Conservation (phyloP, 306 rosid genomes). For the Quercus mongolica region DNA sequence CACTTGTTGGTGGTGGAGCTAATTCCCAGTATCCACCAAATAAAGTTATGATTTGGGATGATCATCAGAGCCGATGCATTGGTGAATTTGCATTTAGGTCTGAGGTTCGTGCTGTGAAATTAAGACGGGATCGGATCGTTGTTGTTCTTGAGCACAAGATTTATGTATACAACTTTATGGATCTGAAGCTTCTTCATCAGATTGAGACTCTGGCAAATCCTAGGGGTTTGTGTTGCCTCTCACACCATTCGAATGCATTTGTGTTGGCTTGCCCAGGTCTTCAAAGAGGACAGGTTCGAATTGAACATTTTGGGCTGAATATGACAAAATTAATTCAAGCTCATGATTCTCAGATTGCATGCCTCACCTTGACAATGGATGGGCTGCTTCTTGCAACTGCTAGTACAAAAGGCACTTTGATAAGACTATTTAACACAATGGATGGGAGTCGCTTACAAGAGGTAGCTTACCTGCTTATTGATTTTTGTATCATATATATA, state of each 20-base stretch:
- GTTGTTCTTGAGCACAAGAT: slow-evolving; percentile 93
- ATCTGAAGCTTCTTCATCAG: slow-evolving; percentile 89
- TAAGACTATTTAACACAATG: slow-evolving; percentile 95
- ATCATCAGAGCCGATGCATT: slow-evolving; percentile 80
- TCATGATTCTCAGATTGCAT: slow-evolving; percentile 84
- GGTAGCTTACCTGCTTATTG: slow-evolving; percentile 41
- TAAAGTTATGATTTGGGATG: slow-evolving; percentile 97
- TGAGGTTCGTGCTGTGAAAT: slow-evolving; percentile 78
- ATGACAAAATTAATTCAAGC: slow-evolving; percentile 69
- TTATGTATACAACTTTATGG: slow-evolving; percentile 73
- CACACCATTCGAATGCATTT: slow-evolving; percentile 70
- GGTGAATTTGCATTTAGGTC: slow-evolving; percentile 86
- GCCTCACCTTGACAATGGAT: slow-evolving; percentile 78
- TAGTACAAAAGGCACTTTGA: slow-evolving; percentile 86
- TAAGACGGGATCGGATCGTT: slow-evolving; percentile 77
- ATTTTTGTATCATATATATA: slow-evolving; percentile 4
- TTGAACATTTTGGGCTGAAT: slow-evolving; percentile 86
- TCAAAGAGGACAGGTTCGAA: slow-evolving; percentile 71
- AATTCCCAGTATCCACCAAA: slow-evolving; percentile 77
- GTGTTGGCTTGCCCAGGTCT: slow-evolving; percentile 91
- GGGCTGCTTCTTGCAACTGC: slow-evolving; percentile 99
- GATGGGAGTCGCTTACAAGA: slow-evolving; percentile 89
- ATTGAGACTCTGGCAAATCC: slow-evolving; percentile 84
- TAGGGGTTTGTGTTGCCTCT: slow-evolving; percentile 83
- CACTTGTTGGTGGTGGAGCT: slow-evolving; percentile 80